Evolutionary conservation across 169 alveolate species (phyloP), one percentile per base, ranked within the genome.

Genomic region (Plasmodium berghei): DNA sequence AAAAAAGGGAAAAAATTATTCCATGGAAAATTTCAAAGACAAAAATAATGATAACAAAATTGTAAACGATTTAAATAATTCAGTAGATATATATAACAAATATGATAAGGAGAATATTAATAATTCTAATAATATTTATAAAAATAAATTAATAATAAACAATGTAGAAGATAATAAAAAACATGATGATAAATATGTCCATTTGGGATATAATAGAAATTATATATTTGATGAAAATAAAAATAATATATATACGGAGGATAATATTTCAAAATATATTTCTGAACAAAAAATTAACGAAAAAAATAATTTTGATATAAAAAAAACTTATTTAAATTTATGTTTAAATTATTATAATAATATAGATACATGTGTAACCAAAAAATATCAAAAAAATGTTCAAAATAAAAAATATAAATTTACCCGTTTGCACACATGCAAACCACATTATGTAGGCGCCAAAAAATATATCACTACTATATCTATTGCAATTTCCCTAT

Each of bases 381-480:
- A 74, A 34, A 74, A 74, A 55, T 74, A 74, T 40, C 72, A 74
- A 16, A 74, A 74, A 46, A 74, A 74, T 24, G 74, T 74, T 2
- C 88, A 74, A 62, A 74, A 48, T 55, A 74, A 54, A 54, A 74
- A 59, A 24, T 74, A 74, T 40, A 74, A 62, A 62, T 74, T 61
- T 74, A 74, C 88, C 5, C 74, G 88, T 12, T 66, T 74, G 22
- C 88, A 74, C 48, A 74, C 88, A 4, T 74, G 88, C 42, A 74
- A 74, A 54, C 88, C 88, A 9, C 88, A 74, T 64, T 74, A 74
- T 26, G 88, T 74, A 74, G 34, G 88, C 45, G 45, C 42, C 52
- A 9, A 61, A 58, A 61, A 16, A 42, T 9, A 22, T 24, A 6
- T 45, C 45, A 70, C 42, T 3, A 34, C 8, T 4, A 34, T 34